phyloP scores from a whole-genome alignment of 495 filamentous ascomycete species.

The Aspergillus kassunensis region DNA sequence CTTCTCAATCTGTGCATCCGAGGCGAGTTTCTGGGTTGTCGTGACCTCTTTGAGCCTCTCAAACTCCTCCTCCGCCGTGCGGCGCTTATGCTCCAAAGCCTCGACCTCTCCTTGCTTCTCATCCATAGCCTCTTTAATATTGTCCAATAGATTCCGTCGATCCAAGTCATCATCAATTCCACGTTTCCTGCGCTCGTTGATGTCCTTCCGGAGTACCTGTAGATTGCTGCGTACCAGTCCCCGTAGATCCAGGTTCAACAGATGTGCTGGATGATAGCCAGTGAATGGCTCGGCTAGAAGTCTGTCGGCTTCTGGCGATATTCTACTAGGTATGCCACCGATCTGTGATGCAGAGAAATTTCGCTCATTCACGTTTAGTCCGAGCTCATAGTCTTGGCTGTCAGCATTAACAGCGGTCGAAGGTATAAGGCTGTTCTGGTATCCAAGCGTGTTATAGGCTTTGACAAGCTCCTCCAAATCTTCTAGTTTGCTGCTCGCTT shows the following conservation, averaged over 20 bases:
- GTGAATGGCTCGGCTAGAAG: slow-evolving; percentile 74
- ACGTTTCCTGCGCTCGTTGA: slow-evolving; percentile 76
- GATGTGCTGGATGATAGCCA: slow-evolving; percentile 83
- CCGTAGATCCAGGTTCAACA: slow-evolving; percentile 81
- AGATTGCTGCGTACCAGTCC: slow-evolving; percentile 76
- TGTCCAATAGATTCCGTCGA: slow-evolving; percentile 84
- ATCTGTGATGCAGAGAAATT: slow-evolving; percentile 75
- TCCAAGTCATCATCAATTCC: slow-evolving; percentile 85
- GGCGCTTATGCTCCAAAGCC: slow-evolving; percentile 77
- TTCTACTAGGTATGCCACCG: slow-evolving; percentile 49
- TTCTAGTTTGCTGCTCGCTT: slow-evolving; percentile 78
- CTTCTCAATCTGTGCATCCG: slow-evolving; percentile 92
- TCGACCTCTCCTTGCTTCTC: slow-evolving; percentile 92
- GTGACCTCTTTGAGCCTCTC: slow-evolving; percentile 90
- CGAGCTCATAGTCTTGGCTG: slow-evolving; percentile 77
- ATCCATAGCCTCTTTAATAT: slow-evolving; percentile 89
- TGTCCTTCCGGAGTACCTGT: slow-evolving; percentile 73
- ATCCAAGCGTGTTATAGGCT: slow-evolving; percentile 87
- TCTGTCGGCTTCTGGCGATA: slow-evolving; percentile 53
- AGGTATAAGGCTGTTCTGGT: slow-evolving; percentile 88
- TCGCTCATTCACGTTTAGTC: slow-evolving; percentile 68
- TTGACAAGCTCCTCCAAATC: slow-evolving; percentile 83
- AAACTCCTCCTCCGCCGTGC: slow-evolving; percentile 86
- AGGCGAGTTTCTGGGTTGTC: slow-evolving; percentile 77
- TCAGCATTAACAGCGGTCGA: slow-evolving; percentile 78